Percentiles rank a stretch among this genome's conserved stretches.
Evolutionary conservation across 2,329 filamentous ascomycete species (phyloP).

Genomic region (Fusarium irregulare): DNA sequence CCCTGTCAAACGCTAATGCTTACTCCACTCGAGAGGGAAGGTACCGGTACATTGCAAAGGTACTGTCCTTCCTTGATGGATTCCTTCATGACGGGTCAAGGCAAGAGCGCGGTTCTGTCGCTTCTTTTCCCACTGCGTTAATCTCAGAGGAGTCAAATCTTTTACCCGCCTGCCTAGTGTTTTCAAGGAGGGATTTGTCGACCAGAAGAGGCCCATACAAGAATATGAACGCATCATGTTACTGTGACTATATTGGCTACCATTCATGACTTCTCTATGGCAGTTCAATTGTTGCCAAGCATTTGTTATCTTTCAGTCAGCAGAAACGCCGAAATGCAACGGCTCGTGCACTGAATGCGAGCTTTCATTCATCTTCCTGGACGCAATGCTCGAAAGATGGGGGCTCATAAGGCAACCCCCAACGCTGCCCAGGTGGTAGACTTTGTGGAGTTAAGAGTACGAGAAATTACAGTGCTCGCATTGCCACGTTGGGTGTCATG

Average conservation of each 20-base stretch:
- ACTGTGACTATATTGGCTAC: not conserved
- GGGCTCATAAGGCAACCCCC: slow-evolving; percentile 1
- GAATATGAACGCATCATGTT: not conserved
- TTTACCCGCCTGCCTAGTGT: slow-evolving; percentile 5
- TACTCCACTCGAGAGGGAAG: slow-evolving; percentile 23
- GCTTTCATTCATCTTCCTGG: slow-evolving; percentile 10
- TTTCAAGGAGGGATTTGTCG: not conserved
- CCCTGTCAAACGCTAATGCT: slow-evolving; percentile 14
- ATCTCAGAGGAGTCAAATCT: not conserved
- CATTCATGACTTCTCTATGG: not conserved
- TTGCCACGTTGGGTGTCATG: not conserved
- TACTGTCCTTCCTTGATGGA: slow-evolving; percentile 18
- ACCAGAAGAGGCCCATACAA: not conserved
- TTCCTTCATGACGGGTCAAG: not conserved
- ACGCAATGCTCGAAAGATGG: not conserved
- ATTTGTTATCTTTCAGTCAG: slow-evolving; percentile 11
- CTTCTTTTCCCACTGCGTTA: not conserved
- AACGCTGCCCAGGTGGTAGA: slow-evolving; percentile 11
- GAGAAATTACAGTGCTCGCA: slow-evolving; percentile 19
- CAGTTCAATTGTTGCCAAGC: slow-evolving; percentile 6
- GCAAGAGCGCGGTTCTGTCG: slow-evolving; percentile 7
- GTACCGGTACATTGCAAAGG: slow-evolving; percentile 36
- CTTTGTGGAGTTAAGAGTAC: slow-evolving; percentile 17
- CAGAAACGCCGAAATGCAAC: not conserved
- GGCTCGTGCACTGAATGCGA: slow-evolving; percentile 6